Conservation (phyloP, 2,329 filamentous ascomycete species). For the Colletotrichum spaethianum region DNA sequence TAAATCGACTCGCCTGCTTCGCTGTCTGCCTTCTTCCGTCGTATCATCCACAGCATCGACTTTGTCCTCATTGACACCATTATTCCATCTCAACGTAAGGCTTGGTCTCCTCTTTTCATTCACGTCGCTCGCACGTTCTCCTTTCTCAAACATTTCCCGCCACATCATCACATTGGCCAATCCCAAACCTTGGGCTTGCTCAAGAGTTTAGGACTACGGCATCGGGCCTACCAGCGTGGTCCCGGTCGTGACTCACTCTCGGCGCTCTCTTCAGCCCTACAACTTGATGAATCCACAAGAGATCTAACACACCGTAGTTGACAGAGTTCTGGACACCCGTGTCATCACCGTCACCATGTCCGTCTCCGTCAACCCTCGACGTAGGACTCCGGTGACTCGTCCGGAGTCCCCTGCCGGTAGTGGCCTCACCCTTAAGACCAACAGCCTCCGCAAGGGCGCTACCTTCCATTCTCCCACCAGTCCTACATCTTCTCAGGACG, state of each 20-base stretch:
- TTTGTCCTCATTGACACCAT: constrained; percentile 10
- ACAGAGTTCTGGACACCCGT: constrained; percentile 51
- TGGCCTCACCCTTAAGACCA: constrained; percentile 66
- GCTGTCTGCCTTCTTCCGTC: constrained; percentile 11
- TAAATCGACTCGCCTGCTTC: constrained; percentile 39
- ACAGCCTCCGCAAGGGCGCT: constrained; percentile 77
- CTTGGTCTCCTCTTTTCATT: constrained; percentile 27
- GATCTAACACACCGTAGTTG: constrained; percentile 42
- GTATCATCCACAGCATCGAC: constrained; percentile 7
- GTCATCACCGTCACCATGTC: constrained; percentile 57
- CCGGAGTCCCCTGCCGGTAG: constrained; percentile 54
- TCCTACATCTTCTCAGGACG: constrained; percentile 54
- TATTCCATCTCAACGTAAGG: constrained; percentile 21
- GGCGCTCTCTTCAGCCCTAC: constrained; percentile 45
- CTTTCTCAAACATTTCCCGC: constrained; percentile 33
- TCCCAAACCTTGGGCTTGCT: constrained; percentile 31
- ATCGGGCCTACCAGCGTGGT: constrained; percentile 26
- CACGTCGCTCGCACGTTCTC: constrained; percentile 16
- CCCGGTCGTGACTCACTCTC: constrained; percentile 51
- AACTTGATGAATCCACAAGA: constrained; percentile 37
- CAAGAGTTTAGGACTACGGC: constrained; percentile 38
- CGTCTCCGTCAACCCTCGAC: constrained; percentile 60
- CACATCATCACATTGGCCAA: constrained; percentile 38
- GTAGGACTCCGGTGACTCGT: constrained; percentile 61
- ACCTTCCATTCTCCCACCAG: constrained; percentile 71